Percentiles rank a stretch among this genome's conserved stretches.
These are phyloP conservation scores for Thraustochytrium striatum DNA, from an alignment of 352 stramenopile species.

Conservation along the genomic window DNA sequence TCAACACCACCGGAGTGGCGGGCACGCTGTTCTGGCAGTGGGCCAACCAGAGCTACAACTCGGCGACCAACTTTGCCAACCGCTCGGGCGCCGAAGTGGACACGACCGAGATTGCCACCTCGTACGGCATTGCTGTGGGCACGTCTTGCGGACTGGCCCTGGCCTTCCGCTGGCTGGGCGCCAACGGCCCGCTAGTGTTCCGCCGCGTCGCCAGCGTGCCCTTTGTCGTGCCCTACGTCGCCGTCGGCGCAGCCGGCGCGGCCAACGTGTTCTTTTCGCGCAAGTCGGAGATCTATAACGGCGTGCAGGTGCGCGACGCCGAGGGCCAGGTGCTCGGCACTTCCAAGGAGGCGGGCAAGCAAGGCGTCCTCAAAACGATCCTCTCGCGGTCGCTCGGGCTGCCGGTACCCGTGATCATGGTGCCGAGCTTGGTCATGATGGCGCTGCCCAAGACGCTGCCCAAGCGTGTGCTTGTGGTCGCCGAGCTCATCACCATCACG, in stretches of 20 bases:
- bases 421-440: slow-evolving; percentile 17
- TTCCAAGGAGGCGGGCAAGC: slow-evolving; percentile 40
- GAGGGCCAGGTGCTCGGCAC: slow-evolving; percentile 45
- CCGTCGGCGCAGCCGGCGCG: slow-evolving; percentile 69
- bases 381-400: slow-evolving; percentile 45
- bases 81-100: slow-evolving; percentile 63
- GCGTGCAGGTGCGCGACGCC: slow-evolving; percentile 39
- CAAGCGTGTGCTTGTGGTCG: slow-evolving; percentile 33
- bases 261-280: slow-evolving; percentile 80
- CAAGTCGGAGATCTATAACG: slow-evolving; percentile 67
- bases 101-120: slow-evolving; percentile 71
- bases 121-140: slow-evolving; percentile 69
- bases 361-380: slow-evolving; percentile 45
- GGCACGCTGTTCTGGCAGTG: slow-evolving; percentile 81
- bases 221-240: slow-evolving; percentile 67
- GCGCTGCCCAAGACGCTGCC: slow-evolving; percentile 35
- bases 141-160: slow-evolving; percentile 70
- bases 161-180: slow-evolving; percentile 68
- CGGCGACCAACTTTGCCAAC: slow-evolving; percentile 80
- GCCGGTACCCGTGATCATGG: slow-evolving; percentile 27
- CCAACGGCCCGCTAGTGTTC: slow-evolving; percentile 64
- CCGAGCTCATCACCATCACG: slow-evolving; percentile 35
- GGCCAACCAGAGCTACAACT: slow-evolving; percentile 80
- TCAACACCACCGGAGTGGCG: slow-evolving; percentile 64
- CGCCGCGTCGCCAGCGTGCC: slow-evolving; percentile 65